Conservation (phyloP, 1,284 basidiomycete genomes). For the Boletus hoseneyae region DNA sequence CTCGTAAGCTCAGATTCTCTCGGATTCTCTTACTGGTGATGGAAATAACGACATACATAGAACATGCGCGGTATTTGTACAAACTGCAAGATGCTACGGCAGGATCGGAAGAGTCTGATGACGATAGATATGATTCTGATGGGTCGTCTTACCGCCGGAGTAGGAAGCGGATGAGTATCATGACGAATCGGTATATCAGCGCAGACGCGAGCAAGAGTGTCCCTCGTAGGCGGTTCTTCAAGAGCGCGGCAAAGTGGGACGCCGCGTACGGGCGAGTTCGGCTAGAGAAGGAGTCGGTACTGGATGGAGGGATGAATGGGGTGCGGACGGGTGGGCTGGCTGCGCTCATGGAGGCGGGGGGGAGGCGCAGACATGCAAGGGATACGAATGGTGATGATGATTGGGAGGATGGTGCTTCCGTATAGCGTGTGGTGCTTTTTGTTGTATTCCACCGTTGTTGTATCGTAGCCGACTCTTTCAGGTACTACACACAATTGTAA, state of each 20-base stretch:
- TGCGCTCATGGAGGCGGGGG: conserved; percentile 29
- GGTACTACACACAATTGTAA: no score
- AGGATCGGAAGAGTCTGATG: conserved; percentile 44
- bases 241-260: conserved; percentile 45
- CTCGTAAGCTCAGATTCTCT: conserved; percentile 47
- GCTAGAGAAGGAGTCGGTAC: conserved; percentile 23
- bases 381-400: conserved; percentile 27
- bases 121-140: conserved; percentile 53
- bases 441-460: no score
- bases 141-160: conserved; percentile 37
- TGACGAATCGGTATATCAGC: conserved; percentile 56
- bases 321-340: conserved; percentile 15
- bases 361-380: conserved; percentile 7
- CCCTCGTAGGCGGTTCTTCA: conserved; percentile 53
- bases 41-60: conserved; percentile 31
- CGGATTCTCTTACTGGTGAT: background rate
- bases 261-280: conserved; percentile 24
- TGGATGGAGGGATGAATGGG: conserved; percentile 17
- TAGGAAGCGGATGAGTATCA: conserved; percentile 62
- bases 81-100: conserved; percentile 52
- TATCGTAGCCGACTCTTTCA: no score
- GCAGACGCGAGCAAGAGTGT: conserved; percentile 27
- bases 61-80: conserved; percentile 63
- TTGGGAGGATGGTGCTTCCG: conserved; percentile 28
- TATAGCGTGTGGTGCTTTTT: conserved; percentile 3